Evolutionary conservation across 192 early-diverging fungal species (phyloP), one percentile per base, ranked within the genome.

Genomic region (Umbelopsis vinacea): DNA sequence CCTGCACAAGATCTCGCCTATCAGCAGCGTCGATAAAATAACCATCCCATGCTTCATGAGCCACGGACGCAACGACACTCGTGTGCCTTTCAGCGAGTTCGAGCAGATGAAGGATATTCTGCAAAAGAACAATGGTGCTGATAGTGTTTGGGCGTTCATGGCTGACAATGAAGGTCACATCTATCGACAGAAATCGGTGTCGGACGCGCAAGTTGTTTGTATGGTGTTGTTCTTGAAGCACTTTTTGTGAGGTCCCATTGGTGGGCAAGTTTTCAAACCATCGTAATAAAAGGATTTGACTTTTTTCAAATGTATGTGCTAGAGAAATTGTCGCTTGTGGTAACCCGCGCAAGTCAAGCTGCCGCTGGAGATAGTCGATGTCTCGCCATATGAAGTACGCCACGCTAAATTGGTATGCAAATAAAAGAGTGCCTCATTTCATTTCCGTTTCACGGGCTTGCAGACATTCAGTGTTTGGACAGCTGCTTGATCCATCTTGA

Each of bases 121-220:
- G 45, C 45, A 47, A 19, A 48, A 68, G 67, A 48, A 46, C 67
- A 68, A 68, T 68, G 67, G 67, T 15, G 67, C 37, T 21, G 46
- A 68, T 38, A 68, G 46, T 21, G 67, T 68, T 24, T 68, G 67
- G 67, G 40, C 45, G 4, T 47, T 68, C 11, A 48, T 48, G 46
- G 40, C 45, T 48, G 67, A 68, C 35, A 68, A 68, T 45, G 67
- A 68, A 68, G 67, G 67, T 22, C 67, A 68, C 47, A 68, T 68
- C 17, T 68, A 47, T 21, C n/a, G 67, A 6, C 67, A 68, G 22
- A 46, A 48, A 26, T 46, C 45, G 21, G 67, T 68, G 9, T 14
- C 15, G 1, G 67, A 68, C 12, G 40, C 45, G 14, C 40, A 68
- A 24, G 67, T 68, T 35, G 67, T 68, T 46, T 46, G 67, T 43